Evolutionary conservation across 495 filamentous ascomycete species (phyloP).

Genomic region (Penicillium mononematosum): DNA sequence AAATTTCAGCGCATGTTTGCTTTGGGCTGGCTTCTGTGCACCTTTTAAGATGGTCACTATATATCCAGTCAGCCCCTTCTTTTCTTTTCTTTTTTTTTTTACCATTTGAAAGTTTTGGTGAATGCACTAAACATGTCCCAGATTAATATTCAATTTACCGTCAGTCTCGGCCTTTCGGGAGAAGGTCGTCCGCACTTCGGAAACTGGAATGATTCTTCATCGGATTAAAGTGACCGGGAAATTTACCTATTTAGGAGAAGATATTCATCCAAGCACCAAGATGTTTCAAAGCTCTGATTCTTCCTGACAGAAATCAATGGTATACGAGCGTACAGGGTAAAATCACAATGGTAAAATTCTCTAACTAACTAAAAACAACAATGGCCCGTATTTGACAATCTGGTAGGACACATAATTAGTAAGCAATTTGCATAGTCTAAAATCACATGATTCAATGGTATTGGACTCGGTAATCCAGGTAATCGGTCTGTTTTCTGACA

Average conservation of each 20-base stretch:
- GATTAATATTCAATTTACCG: not conserved
- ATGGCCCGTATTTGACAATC: too few relatives aligned
- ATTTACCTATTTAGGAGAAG: not conserved
- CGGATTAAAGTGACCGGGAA: not conserved
- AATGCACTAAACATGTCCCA: too few relatives aligned
- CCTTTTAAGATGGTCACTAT: not conserved
- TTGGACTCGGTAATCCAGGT: too few relatives aligned
- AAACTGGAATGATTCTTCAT: not conserved
- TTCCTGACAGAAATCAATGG: too few relatives aligned
- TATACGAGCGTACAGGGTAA: too few relatives aligned
- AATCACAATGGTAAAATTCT: too few relatives aligned
- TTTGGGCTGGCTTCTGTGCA: not conserved
- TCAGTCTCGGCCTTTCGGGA: not conserved
- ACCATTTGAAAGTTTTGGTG: too few relatives aligned
- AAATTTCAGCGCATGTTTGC: not conserved
- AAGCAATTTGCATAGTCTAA: too few relatives aligned
- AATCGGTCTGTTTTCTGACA: too few relatives aligned
- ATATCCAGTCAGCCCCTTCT: not conserved
- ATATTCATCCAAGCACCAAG: not conserved
- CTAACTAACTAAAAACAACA: too few relatives aligned
- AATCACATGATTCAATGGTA: too few relatives aligned
- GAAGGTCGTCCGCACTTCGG: not conserved
- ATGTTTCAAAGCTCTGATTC: not conserved
- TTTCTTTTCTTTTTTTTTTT: not conserved
- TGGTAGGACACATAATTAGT: too few relatives aligned